These are phyloP conservation scores for Leucosporidium creatinivorum DNA, from an alignment of 768 basidiomycete species.

Conservation along the genomic window DNA sequence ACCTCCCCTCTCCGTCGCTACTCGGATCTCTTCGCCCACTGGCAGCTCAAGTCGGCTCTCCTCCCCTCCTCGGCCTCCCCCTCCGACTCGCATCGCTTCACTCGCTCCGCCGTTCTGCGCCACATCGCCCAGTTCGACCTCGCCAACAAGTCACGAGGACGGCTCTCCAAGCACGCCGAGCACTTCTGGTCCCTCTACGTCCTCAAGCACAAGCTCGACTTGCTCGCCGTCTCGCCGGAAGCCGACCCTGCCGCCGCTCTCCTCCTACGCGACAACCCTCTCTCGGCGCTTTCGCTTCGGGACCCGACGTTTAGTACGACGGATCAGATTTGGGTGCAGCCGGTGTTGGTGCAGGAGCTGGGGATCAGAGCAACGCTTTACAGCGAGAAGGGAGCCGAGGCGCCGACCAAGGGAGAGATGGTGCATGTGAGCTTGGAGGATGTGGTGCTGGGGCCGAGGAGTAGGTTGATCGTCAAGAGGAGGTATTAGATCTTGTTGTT, in stretches of 20 bases:
- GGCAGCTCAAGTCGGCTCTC: conserved; percentile 82
- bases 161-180: conserved; percentile 7
- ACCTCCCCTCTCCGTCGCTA: conserved; percentile 86
- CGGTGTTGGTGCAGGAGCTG: not conserved
- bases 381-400: not conserved
- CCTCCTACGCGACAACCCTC: not conserved
- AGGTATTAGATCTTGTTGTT: not conserved
- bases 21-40: conserved; percentile 72
- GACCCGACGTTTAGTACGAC: not conserved
- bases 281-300: conserved; percentile 21
- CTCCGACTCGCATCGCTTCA: conserved; percentile 11
- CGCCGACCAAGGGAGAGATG: not conserved
- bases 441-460: not conserved
- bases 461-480: not conserved
- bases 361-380: not conserved
- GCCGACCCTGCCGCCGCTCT: not conserved
- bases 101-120: not conserved
- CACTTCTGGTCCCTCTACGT: conserved; percentile 34
- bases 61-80: conserved; percentile 10
- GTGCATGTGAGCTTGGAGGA: not conserved
- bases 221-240: not conserved
- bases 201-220: conserved; percentile 24
- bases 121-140: conserved; percentile 19
- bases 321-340: not conserved
- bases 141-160: conserved; percentile 11